Conservation (phyloP, 352 stramenopile species). For the Globisporangium apiculatum region DNA sequence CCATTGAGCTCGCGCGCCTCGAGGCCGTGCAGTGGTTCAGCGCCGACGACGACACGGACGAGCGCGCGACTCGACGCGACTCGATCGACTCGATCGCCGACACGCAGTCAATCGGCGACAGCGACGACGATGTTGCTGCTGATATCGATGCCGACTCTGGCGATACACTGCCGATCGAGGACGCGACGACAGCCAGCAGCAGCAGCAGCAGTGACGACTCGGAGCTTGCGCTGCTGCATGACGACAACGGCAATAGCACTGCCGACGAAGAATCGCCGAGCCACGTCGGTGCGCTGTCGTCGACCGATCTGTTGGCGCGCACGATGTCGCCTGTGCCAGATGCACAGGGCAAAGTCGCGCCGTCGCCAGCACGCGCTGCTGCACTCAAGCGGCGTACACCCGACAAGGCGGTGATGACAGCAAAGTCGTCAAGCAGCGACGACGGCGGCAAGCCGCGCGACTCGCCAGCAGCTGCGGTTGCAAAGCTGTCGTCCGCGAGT, state of each 20-base stretch:
- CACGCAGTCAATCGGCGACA: constrained; percentile 44
- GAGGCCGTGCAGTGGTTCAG: not conserved
- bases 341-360: not conserved
- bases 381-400: not conserved
- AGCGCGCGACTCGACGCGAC: constrained; percentile 15
- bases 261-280: constrained; percentile 42
- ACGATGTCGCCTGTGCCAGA: constrained; percentile 4
- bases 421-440: not conserved
- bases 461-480: not conserved
- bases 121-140: constrained; percentile 3
- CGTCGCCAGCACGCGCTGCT: constrained; percentile 4
- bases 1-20: not conserved
- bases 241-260: constrained; percentile 14
- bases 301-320: not conserved
- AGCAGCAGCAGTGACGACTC: not conserved
- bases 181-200: constrained; percentile 1
- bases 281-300: constrained; percentile 18
- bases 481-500: constrained; percentile 25
- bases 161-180: not conserved
- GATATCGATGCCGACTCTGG: no score
- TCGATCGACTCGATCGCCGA: constrained; percentile 27
- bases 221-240: not conserved
- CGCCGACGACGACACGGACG: constrained; percentile 8
- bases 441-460: not conserved
- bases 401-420: not conserved